Evolutionary conservation across 176 grass and related monocot species (phyloP), one percentile per base, ranked within the genome.

Genomic region (Triticum urartu): DNA sequence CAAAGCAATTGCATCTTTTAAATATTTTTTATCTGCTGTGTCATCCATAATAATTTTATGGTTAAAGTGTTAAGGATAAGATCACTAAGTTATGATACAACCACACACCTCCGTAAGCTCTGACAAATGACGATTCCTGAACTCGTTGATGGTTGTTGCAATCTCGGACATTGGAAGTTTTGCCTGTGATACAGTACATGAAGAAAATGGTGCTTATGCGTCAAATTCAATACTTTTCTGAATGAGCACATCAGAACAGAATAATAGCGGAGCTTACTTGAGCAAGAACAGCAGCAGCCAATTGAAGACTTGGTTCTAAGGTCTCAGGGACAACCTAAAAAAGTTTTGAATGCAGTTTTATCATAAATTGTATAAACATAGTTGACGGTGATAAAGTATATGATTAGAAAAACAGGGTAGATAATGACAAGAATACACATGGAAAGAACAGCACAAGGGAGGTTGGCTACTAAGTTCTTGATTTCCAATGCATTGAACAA

Each of bases 81-180:
- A 54, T 68, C 20, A 88, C 22, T 18, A 43, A 82, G 58, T 32
- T 32, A 61, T 78, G 21, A 69, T 33, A 34, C 40, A 52, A 78
- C 74, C 48, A 89, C 48, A 72, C 67, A 99, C 94, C 97, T 99
- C 97, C 17, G 94, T 93, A 4, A 99, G 90, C 72, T 99, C 97
- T 77, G 97, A 96, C 66, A 99, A 87, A 93, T 99, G 97, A 77
- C 97, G 94, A 63, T 54, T 91, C 79, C 97, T 89, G 72, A 96
- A 99, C 72, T 99, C 97, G 80, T 87, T 96, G 83, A 99, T 92
- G 54, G 94, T 94, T 80, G 94, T 85, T 62, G 94, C 94, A 72
- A 99, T 99, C 90, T 99, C 94, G 68, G 97, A 94, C 86, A 83
- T 96, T 69, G 97, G 97, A 81, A 96, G 86, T 86, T 99, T 99